Base-by-base conservation (phyloP, 208 protist genomes). In the Endotrypanum monterogeii region DNA sequence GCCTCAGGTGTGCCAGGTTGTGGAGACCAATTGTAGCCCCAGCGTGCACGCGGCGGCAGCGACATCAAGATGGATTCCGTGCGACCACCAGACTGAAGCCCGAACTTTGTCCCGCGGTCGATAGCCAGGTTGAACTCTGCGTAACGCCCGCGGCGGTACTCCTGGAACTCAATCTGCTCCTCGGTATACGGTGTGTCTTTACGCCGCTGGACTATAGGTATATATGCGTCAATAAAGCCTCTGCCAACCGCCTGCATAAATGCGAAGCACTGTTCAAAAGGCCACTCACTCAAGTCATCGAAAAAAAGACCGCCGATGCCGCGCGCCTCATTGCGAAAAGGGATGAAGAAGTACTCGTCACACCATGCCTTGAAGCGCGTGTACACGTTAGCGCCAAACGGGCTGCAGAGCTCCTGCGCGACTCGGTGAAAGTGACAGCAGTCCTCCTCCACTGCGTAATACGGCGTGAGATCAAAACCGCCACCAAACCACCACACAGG, bases 11-110 rank as follows among this genome's bases (percentile, higher is more conserved):
- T 76, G 28, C 63, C 67, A 25, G 73, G 73, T 32, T 68, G 55
- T 35, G 82, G 82, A 30, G 74, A 65, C 74, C 74, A 86, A 58
- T 83, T 74, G 62, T 86, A 86, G 46, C 74, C 83, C 76, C 78
- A 88, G 37, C 78, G 71, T 39, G 78, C 84, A 14, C 80, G 71
- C 32, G 84, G 82, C 3, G 94, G 94, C 30, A 98, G 60, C 37
- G 91, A 96, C 85, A 97, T 94, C 67, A 98, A 84, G 68, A 98
- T 97, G 41, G 83, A 92, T 81, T 98, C 94, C 2, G 82, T 92
- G 39, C 94, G 81, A 46, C 90, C 93, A 41, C 82, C 81, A 20
- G 92, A 93, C 73, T 88, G 71, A 48, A 98, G 88, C 44, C 94
- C 94, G 71, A 98, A 98, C 74, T 95, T 91, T 23, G 94, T 98